These are phyloP conservation scores for Bacterosira constricta DNA, from an alignment of 108 stramenopile genomes.

Conservation along the genomic window DNA sequence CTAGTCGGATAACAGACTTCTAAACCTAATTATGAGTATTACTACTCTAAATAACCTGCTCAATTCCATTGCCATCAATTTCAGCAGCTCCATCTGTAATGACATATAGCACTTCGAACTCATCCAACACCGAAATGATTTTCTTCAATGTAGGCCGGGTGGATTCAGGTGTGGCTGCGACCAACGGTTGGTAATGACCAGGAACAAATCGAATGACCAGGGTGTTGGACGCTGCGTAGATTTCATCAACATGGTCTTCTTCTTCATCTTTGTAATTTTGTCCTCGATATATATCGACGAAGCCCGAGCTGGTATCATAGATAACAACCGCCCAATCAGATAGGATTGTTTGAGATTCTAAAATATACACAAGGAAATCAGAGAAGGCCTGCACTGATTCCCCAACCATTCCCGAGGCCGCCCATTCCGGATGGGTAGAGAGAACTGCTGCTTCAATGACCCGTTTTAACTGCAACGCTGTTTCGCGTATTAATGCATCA, in stretches of 20 bases:
- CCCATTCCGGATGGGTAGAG: constrained; percentile 69
- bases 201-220: constrained; percentile 58
- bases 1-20: no score
- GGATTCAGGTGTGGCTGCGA: constrained; percentile 13
- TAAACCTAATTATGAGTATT: not conserved
- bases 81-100: constrained; percentile 58
- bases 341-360: constrained; percentile 55
- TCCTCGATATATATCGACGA: constrained; percentile 63
- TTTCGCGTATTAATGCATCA: constrained; percentile 41
- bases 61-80: not conserved
- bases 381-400: constrained; percentile 71
- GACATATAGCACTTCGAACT: constrained; percentile 57
- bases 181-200: constrained; percentile 64
- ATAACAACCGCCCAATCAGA: constrained; percentile 68
- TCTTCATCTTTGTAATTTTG: constrained; percentile 48
- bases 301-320: constrained; percentile 63
- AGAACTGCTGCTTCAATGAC: constrained; percentile 66
- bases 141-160: constrained; percentile 48
- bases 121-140: constrained; percentile 52
- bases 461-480: constrained; percentile 59
- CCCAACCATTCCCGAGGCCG: constrained; percentile 57
- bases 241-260: not conserved
- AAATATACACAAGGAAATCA: constrained; percentile 64
- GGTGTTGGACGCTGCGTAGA: constrained; percentile 48
- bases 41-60: not conserved